Conservation (phyloP, 208 protist species). For the Crithidia acanthocephali region DNA sequence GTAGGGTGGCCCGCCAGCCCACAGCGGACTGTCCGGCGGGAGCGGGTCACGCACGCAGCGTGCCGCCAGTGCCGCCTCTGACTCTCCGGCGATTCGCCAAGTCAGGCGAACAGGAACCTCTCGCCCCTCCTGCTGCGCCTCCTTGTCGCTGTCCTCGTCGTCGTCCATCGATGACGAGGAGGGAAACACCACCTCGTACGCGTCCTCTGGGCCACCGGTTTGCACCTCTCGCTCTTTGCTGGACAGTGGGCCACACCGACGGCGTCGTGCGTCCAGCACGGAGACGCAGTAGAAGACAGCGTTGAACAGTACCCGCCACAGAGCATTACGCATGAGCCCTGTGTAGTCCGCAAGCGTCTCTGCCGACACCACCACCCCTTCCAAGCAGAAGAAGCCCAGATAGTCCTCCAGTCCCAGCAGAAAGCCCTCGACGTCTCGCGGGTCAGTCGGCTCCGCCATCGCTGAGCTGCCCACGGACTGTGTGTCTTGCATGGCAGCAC, state of each 20-base stretch:
- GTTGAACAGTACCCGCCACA: slow-evolving; percentile 69
- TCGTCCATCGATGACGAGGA: slow-evolving; percentile 20
- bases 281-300: slow-evolving; percentile 65
- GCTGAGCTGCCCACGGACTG: not conserved
- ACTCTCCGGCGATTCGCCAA: slow-evolving; percentile 23
- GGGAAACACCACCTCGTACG: slow-evolving; percentile 33
- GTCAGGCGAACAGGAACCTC: slow-evolving; percentile 21
- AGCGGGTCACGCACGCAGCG: slow-evolving; percentile 27
- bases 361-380: not conserved
- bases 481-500: not conserved
- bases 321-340: slow-evolving; percentile 36
- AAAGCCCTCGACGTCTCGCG: slow-evolving; percentile 27
- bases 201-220: slow-evolving; percentile 38
- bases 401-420: slow-evolving; percentile 20
- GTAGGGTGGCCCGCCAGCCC: not conserved
- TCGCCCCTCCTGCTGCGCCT: slow-evolving; percentile 4
- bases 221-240: slow-evolving; percentile 33
- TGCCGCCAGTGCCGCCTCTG: slow-evolving; percentile 10
- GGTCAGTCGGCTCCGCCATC: not conserved
- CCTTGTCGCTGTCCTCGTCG: not conserved
- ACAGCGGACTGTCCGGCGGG: slow-evolving; percentile 13
- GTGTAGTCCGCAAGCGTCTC: slow-evolving; percentile 1
- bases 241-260: slow-evolving; percentile 8
- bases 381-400: slow-evolving; percentile 7
- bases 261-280: slow-evolving; percentile 33